phyloP scores from a whole-genome alignment of 176 grass and related monocot species.

The Aegilops sharonensis region DNA sequence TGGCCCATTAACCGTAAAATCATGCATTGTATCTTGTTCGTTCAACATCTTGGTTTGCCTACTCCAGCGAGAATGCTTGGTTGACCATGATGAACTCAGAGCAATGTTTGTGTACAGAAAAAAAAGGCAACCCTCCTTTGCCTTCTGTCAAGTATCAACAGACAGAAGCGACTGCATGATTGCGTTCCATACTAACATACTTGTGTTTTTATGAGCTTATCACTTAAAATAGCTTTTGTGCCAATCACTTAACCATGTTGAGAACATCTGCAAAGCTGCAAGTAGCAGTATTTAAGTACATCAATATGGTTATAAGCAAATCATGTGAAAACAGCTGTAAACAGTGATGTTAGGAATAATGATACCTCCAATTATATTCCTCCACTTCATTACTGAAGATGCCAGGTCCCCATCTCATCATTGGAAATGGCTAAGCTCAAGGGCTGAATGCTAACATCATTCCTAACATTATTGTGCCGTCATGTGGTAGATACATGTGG shows the following conservation, averaged over 20 bases:
- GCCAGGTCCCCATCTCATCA: not conserved
- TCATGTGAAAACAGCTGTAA: not conserved
- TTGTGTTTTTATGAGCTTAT: not conserved
- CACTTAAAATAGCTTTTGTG: not conserved
- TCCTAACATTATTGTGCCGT: not conserved
- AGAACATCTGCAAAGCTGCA: not conserved
- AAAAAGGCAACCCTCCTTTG: not conserved
- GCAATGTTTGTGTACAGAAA: not conserved
- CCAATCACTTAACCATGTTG: not conserved
- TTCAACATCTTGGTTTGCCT: not conserved
- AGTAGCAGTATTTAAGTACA: not conserved
- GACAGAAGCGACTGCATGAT: not conserved
- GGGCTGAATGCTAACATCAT: not conserved
- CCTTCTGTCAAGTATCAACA: not conserved
- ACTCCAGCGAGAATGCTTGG: not conserved
- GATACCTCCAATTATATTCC: not conserved
- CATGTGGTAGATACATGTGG: not conserved
- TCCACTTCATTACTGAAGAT: not conserved
- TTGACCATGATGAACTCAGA: not conserved
- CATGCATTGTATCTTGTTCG: not conserved
- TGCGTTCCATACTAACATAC: not conserved
- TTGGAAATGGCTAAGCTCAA: not conserved
- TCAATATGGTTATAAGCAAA: not conserved
- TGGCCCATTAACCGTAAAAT: not conserved
- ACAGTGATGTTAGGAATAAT: slow-evolving; percentile 7